phyloP scores from a whole-genome alignment of 2,329 filamentous ascomycete genomes.

The Huntiella abstrusa region DNA sequence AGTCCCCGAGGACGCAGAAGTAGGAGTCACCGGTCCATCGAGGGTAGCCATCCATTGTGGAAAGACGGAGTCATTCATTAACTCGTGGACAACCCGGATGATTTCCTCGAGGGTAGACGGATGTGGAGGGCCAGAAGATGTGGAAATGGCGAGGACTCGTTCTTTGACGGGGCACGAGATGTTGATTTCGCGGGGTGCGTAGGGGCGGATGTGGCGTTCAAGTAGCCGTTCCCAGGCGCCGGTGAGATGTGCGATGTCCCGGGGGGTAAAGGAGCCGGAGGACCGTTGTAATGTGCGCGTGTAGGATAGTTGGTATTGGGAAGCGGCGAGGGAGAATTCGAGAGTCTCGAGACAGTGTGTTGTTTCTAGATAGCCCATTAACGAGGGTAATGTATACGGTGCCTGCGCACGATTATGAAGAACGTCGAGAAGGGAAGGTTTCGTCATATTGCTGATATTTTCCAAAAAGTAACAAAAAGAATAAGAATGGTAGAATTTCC shows the following conservation, averaged over 20 bases:
- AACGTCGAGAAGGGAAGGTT: conserved; percentile 56
- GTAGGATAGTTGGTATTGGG: conserved; percentile 53
- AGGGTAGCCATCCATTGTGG: conserved; percentile 52
- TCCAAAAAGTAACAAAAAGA: too few species aligned
- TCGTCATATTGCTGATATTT: conserved; percentile 11
- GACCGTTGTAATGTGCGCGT: conserved; percentile 19
- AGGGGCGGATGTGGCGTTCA: conserved; percentile 75
- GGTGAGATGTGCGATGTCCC: conserved; percentile 46
- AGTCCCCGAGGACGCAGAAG: too few species aligned
- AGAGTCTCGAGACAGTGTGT: conserved; percentile 94
- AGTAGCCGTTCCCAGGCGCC: conserved; percentile 76
- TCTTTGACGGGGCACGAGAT: conserved; percentile 74
- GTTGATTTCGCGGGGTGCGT: conserved; percentile 74
- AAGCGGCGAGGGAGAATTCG: conserved; percentile 89
- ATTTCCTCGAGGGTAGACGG: conserved; percentile 66
- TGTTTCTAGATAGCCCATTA: conserved; percentile 91
- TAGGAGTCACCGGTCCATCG: background rate
- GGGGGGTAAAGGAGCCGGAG: conserved; percentile 18
- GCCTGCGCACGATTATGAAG: conserved; percentile 68
- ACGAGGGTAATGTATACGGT: conserved; percentile 79
- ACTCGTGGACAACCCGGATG: conserved; percentile 73
- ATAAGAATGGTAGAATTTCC: too few species aligned
- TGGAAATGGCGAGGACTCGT: conserved; percentile 8
- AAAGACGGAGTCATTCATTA: conserved; percentile 94
- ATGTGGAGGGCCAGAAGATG: conserved; percentile 35